Base-by-base conservation (phyloP, 2,329 filamentous ascomycete species). In the Aspergillus neotritici region DNA sequence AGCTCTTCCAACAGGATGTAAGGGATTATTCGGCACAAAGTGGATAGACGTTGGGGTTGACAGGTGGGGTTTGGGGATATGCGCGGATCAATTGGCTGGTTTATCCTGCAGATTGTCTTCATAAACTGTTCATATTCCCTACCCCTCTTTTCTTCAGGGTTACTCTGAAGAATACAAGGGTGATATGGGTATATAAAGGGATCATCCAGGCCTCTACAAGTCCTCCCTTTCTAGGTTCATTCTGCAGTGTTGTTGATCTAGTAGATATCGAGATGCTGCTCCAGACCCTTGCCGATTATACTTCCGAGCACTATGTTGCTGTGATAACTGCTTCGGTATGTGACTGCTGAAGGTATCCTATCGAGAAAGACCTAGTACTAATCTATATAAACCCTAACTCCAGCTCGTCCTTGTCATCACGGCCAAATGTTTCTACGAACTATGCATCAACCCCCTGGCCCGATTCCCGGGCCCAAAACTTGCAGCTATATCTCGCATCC, bases 391-490 rank as follows among this genome's bases (percentile, higher is more conserved):
- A 25, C 9, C 2, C 21, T 5, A 17, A 17, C 17, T 17, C 17
- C 5, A 25, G 21, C 7, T 25, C 6, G 7, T 25, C 4, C 21
- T 25, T 8, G 5, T 8, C 7, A 25, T 25, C 21, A 9, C 7
- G 9, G 21, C 21, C 7, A 25, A 25, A 9, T 25, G 21, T 9
- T 25, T 46, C 21, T 51, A 48, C 35, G 36, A 46, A 15, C 17
- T 46, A 5, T 42, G 31, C 34, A 34, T 46, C 13, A 46, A 42
- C 30, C 46, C 48, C 2, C 43, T 51, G 8, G 3, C 14, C 15
- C 40, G 38, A 15, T 44, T 37, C 32, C 43, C 46, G 10, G 46
- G 48, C 1, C 48, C 48, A 5, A 41, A 21, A 13, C 31, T 46
- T 5, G 37, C 40, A 5, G 46, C 46, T 3, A 32, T 46, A 3